Percentiles rank a stretch among this genome's conserved stretches.
These are phyloP conservation scores for Nannochloris sp. DNA, from an alignment of 139 green algal genomes.

Conservation along the genomic window DNA sequence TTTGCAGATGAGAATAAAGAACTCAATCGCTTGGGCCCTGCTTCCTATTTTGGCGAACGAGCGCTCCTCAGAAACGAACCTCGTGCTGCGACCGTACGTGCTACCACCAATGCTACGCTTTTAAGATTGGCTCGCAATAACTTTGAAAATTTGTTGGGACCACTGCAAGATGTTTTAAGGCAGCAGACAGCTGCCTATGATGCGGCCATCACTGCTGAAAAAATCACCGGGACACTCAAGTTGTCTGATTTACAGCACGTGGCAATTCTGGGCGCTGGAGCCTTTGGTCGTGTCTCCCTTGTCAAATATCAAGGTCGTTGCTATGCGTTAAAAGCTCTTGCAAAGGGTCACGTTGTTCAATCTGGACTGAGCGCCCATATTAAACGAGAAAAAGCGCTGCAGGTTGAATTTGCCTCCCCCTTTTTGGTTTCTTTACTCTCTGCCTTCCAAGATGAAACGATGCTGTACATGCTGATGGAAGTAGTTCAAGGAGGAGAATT, in stretches of 20 bases:
- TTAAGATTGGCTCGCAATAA: conserved; percentile 51
- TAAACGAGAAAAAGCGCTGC: conserved; percentile 68
- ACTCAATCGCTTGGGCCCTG: conserved; percentile 21
- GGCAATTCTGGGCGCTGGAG: conserved; percentile 71
- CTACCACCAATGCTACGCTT: conserved; percentile 41
- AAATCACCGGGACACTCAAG: conserved; percentile 17
- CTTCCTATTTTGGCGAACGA: conserved; percentile 85
- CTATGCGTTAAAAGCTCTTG: conserved; percentile 78
- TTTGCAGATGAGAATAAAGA: conserved; percentile 14
- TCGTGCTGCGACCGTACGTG: conserved; percentile 72
- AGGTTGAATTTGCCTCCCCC: conserved; percentile 63
- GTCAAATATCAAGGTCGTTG: conserved; percentile 45
- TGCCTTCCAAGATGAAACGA: conserved; percentile 37
- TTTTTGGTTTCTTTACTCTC: conserved; percentile 80
- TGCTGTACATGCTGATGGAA: conserved; percentile 88
- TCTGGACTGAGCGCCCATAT: conserved; percentile 76
- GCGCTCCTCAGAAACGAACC: conserved; percentile 67
- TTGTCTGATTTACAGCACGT: conserved; percentile 55
- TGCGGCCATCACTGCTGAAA: not conserved
- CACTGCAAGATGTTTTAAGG: conserved; percentile 35
- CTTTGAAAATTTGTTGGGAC: conserved; percentile 45
- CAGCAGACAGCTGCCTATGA: conserved; percentile 21
- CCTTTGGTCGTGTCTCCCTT: conserved; percentile 82
- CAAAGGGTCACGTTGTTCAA: conserved; percentile 71
- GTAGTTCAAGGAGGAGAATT: conserved; percentile 86